phyloP scores from a whole-genome alignment of 2,329 filamentous ascomycete genomes.

The Cladophialophora exuberans region DNA sequence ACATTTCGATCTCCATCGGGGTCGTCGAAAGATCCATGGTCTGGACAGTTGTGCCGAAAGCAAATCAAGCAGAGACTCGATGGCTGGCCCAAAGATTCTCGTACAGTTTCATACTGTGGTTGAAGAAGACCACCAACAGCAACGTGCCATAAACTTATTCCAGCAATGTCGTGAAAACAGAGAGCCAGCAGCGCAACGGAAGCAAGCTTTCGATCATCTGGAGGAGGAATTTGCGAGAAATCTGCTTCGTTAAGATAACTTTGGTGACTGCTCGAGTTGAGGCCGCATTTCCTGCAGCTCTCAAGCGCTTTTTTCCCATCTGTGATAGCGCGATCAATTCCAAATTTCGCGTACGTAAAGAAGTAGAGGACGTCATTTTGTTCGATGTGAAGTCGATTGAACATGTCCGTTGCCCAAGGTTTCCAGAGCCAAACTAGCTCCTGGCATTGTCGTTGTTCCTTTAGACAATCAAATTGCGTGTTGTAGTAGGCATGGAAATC shows the following conservation, averaged over 20 bases:
- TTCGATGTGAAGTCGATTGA: conserved; percentile 10
- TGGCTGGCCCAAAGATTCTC: background rate
- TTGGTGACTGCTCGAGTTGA: conserved; percentile 12
- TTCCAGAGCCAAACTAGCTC: conserved; percentile 29
- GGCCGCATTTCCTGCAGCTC: conserved; percentile 19
- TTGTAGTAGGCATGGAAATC: conserved; percentile 23
- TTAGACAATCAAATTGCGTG: conserved; percentile 21
- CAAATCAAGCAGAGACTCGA: conserved; percentile 30
- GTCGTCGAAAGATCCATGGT: conserved; percentile 32
- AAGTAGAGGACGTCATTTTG: conserved; percentile 22
- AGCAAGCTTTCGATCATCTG: conserved; percentile 22
- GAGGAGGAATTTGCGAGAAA: conserved; percentile 16
- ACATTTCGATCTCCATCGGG: conserved; percentile 14
- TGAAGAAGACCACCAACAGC: conserved; percentile 16
- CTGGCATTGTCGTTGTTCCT: conserved; percentile 23
- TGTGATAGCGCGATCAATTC: background rate
- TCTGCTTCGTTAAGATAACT: conserved; percentile 8
- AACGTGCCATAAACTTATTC: conserved; percentile 33
- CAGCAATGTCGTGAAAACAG: conserved; percentile 23
- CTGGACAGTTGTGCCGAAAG: conserved; percentile 32
- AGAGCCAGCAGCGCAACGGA: conserved; percentile 20
- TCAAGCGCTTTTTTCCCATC: background rate
- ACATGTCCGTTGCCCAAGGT: conserved; percentile 19
- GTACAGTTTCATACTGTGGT: conserved; percentile 13
- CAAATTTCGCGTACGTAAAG: conserved; percentile 12